Evolutionary conservation across 768 basidiomycete genomes (phyloP), one percentile per base, ranked within the genome.

Genomic region (Calocybe gangraenosa): DNA sequence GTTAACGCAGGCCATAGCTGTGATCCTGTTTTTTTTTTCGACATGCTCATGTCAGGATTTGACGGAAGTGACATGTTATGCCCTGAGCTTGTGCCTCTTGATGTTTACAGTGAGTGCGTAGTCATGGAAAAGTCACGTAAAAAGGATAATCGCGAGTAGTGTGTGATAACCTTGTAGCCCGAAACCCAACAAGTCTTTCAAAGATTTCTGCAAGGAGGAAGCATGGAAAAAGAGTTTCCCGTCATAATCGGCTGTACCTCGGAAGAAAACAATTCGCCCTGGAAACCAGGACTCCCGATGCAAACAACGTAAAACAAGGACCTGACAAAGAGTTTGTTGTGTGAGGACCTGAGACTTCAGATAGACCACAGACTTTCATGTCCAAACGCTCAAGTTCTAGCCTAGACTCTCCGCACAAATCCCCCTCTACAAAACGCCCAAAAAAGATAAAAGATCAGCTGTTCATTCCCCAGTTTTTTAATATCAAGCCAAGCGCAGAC

Each of bases 401-500:
- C 19, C 18, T 23, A 22, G 34, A 37, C 4, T 31, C 47, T 13
- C 46, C 43, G 7, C 34, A 18, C 15, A 43, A 37, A 15, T 15
- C 42, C 9, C 33, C 21, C 11, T 21, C n/a, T n/a, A n/a, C 37
- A 22, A 48, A 48, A 33, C 47, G 42, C 11, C 14, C 36, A 21
- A 48, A 39, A 34, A 15, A 18, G 2, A 9, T 23, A n/a, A 10
- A 18, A 33, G 31, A 45, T 22, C 50, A 52, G 39, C 25, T 46
- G 2, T 21, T 23, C 14, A 44, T 52, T 11, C 43, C 47, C 28
- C 43, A 48, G 1, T 52, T 45, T 35, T 52, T 52, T 33, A n/a
- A n/a, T n/a, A n/a, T 45, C 50, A 10, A 22, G 37, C 23, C 23
- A 48, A 35, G 22, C 28, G 15, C 25, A 6, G 25, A 28, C 25